phyloP scores from a whole-genome alignment of 2,329 filamentous ascomycete genomes.

The Biscogniauxia marginata region DNA sequence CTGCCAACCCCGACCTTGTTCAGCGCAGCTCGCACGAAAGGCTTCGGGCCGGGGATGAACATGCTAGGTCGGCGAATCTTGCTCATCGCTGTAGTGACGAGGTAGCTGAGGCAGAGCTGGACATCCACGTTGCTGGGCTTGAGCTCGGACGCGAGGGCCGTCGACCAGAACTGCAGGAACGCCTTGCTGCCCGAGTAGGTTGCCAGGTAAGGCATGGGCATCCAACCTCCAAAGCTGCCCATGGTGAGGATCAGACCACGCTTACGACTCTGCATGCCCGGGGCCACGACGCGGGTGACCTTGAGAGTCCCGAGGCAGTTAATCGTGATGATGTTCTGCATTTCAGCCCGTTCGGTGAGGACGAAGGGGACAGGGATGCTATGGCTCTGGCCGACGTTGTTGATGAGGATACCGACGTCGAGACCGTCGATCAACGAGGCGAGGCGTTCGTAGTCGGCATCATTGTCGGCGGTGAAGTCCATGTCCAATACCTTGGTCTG shows the following conservation, averaged over 20 bases:
- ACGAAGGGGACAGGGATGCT: slow-evolving; percentile 87
- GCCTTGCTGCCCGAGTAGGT: slow-evolving; percentile 98
- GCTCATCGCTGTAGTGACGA: slow-evolving; percentile 95
- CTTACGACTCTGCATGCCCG: slow-evolving; percentile 80
- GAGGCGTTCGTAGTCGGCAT: slow-evolving; percentile 76
- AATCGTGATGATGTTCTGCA: slow-evolving; percentile 89
- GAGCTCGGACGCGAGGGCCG: slow-evolving; percentile 79
- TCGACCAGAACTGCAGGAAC: slow-evolving; percentile 96
- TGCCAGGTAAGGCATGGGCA: slow-evolving; percentile 87
- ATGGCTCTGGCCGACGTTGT: slow-evolving; percentile 96
- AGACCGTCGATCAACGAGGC: slow-evolving; percentile 66
- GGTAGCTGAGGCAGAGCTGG: slow-evolving; percentile 87
- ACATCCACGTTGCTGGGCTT: slow-evolving; percentile 79
- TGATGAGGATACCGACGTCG: slow-evolving; percentile 85
- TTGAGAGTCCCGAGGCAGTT: slow-evolving; percentile 91
- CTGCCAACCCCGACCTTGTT: slow-evolving; percentile 79
- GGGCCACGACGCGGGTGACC: slow-evolving; percentile 80
- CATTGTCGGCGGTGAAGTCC: slow-evolving; percentile 82
- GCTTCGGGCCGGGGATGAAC: slow-evolving; percentile 76
- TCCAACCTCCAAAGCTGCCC: slow-evolving; percentile 92
- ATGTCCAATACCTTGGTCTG: slow-evolving; percentile 80
- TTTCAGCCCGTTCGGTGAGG: slow-evolving; percentile 74
- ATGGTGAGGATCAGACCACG: slow-evolving; percentile 91
- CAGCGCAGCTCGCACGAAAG: slow-evolving; percentile 77
- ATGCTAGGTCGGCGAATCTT: slow-evolving; percentile 81